Percentiles rank a stretch among this genome's conserved stretches.
These are phyloP conservation scores for Nicotiana tabacum DNA, from an alignment of 257 asterid genomes.

Conservation along the genomic window DNA sequence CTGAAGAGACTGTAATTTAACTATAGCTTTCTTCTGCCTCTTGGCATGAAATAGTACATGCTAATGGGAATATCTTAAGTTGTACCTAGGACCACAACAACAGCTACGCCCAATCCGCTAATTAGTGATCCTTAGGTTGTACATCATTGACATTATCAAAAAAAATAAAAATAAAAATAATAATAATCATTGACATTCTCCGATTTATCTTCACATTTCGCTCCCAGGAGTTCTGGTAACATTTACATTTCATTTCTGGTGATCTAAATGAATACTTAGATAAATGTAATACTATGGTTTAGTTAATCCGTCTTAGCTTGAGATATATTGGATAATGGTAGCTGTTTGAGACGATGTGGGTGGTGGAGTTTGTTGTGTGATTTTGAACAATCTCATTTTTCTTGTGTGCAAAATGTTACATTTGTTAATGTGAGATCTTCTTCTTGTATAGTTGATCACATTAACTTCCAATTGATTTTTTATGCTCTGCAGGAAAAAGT, in stretches of 20 bases:
- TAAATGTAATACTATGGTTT: background rate
- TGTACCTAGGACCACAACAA: background rate
- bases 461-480: background rate
- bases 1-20: background rate
- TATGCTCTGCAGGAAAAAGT: constrained; percentile 70
- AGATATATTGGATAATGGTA: background rate
- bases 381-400: background rate
- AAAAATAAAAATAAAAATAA: background rate
- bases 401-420: background rate
- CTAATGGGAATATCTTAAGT: background rate
- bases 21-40: background rate
- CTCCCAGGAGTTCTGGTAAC: background rate
- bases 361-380: background rate
- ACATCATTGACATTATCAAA: background rate
- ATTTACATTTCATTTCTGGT: background rate
- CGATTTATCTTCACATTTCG: background rate
- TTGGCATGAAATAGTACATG: background rate
- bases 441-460: background rate
- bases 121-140: background rate
- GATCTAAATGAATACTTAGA: background rate
- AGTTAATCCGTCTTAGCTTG: background rate
- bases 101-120: background rate
- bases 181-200: background rate
- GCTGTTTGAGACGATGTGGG: background rate
- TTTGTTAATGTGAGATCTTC: background rate